Base-by-base conservation (phyloP, 176 grass and related monocot species). In the Lolium perenne region DNA sequence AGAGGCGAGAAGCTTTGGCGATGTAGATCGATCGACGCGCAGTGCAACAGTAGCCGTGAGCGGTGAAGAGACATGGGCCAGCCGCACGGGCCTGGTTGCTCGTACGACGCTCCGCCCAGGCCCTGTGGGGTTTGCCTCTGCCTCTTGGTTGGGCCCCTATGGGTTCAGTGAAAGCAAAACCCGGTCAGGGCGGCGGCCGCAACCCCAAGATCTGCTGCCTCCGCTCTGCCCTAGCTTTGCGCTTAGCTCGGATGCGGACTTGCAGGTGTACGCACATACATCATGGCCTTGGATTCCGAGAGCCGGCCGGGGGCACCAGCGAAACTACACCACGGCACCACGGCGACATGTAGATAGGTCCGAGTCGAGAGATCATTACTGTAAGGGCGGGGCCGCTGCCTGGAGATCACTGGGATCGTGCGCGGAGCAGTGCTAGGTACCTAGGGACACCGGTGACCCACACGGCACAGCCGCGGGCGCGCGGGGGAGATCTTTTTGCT, bases 81-180 rank as follows among this genome's bases (percentile, higher is more conserved):
- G 38, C 16, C 56, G 29, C 51, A 58, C 77, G 59, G 74, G 48
- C 60, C 83, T 67, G 53, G 15, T 17, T 55, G 2, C 10, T 3
- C 11, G 48, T 13, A 50, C 11, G 48, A 16, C 53, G 3, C 72
- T 54, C 23, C 51, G 8, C 56, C 57, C 14, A 55, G 25, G n/a
- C 41, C 16, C 58, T 20, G 63, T 62, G 65, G 17, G 48, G 48
- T 50, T 50, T 13, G 48, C 48, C 48, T 50, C 11, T 55, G 46
- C 46, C 16, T 15, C 60, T 8, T 43, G 4, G 67, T 47, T 38
- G 46, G 26, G 9, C n/a, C 21, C 15, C 32, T 1, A 29, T 40
- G 74, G 55, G 65, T 79, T 88, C 75, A 54, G 56, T 83, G 71
- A 87, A 83, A 71, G 81, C 55, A 55, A 79, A 88, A 8, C 46